Percentiles rank a stretch among this genome's conserved stretches.
phyloP scores from a whole-genome alignment of 78 protist genomes.

The Pigoraptor vietnamica region DNA sequence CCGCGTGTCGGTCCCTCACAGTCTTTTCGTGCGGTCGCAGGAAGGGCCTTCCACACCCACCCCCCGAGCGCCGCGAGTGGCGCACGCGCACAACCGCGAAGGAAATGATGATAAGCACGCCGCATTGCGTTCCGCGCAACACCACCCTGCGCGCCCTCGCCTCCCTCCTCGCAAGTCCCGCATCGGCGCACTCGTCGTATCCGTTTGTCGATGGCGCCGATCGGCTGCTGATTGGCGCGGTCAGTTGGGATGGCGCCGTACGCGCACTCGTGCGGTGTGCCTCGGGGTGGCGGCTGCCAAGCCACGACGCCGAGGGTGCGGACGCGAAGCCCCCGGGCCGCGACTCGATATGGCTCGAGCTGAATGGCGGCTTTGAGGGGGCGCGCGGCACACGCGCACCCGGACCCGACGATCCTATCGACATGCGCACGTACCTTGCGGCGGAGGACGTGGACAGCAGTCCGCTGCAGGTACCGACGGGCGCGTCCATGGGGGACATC shows the following conservation, averaged over 20 bases:
- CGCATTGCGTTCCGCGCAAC: background rate
- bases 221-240: background rate
- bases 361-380: too few relatives aligned
- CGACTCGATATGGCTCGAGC: too few relatives aligned
- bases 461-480: background rate
- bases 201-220: background rate
- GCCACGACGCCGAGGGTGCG: too few relatives aligned
- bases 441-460: background rate
- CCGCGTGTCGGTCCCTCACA: too few relatives aligned
- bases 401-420: background rate
- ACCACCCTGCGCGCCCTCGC: background rate
- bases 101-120: background rate
- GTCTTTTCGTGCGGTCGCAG: too few relatives aligned
- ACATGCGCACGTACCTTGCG: background rate
- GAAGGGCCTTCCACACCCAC: background rate
- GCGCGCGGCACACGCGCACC: too few relatives aligned
- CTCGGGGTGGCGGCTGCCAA: background rate
- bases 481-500: background rate
- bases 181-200: background rate
- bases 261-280: background rate
- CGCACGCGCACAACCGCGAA: background rate
- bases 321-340: too few relatives aligned
- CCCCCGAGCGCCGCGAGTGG: background rate
- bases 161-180: background rate
- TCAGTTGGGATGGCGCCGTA: background rate